Evolutionary conservation across 345 rosid species (phyloP).

Genomic region (Nephelium lappaceum): DNA sequence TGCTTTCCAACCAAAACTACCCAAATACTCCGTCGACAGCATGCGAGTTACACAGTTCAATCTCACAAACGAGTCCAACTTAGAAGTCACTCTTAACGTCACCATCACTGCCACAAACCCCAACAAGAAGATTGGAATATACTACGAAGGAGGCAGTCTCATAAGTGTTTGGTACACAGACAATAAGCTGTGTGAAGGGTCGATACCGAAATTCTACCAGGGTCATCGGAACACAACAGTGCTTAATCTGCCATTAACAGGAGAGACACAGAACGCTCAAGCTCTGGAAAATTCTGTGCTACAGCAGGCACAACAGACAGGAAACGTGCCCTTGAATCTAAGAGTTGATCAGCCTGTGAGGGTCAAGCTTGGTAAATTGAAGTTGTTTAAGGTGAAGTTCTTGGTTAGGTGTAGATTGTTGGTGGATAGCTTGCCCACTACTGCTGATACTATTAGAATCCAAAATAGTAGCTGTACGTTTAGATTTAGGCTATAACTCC

Average conservation of each 20-base stretch:
- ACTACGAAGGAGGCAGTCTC: conserved; percentile 80
- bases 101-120: conserved; percentile 73
- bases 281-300: conserved; percentile 39
- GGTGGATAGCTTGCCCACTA: conserved; percentile 45
- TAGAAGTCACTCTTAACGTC: conserved; percentile 59
- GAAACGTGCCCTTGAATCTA: conserved; percentile 60
- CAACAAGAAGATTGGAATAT: conserved; percentile 74
- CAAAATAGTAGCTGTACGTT: conserved; percentile 64
- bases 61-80: conserved; percentile 42
- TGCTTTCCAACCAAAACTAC: conserved; percentile 77
- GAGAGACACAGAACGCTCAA: conserved; percentile 54
- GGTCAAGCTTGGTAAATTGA: conserved; percentile 72
- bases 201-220: conserved; percentile 87
- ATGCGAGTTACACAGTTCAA: conserved; percentile 57
- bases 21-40: conserved; percentile 61
- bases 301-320: conserved; percentile 48
- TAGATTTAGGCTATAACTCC: conserved; percentile 49
- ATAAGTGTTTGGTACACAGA: conserved; percentile 58
- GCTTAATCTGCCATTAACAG: conserved; percentile 55
- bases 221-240: conserved; percentile 85
- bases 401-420: conserved; percentile 57
- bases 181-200: conserved; percentile 60
- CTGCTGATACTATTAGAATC: conserved; percentile 45
- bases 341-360: conserved; percentile 81
- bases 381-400: conserved; percentile 65